Evolutionary conservation across 805 yeast genomes (phyloP), one percentile per base, ranked within the genome.

Genomic region (Groenewaldozyma salmanticensis): DNA sequence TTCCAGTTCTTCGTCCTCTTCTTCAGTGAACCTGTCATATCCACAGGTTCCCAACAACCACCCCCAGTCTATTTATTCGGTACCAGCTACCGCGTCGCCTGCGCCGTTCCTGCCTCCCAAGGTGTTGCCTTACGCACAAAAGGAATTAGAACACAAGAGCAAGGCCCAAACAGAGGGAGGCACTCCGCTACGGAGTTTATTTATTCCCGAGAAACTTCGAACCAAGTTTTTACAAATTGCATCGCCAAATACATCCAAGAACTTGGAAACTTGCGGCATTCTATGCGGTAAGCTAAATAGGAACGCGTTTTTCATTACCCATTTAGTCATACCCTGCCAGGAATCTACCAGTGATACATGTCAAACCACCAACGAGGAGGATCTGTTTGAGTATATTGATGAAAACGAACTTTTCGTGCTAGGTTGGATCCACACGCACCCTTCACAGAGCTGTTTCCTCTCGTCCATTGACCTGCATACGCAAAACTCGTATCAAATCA

Each of bases 391-490:
- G 33, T 72, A 64, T 47, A 68, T 77, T 33, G 83, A 77, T 52
- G 49, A 59, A 24, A 62, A 71, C 40, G 79, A 74, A 45, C 57
- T 79, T 35, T 76, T 78, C 50, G 71, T 78, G n/a, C 61, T 78
- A 2, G 85, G 85, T 2, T 78, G 85, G 85, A 79, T 78, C 40
- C 85, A 78, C 55, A 79, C 84, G 6, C 85, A 78, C 53, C 85
- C 85, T 4, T 74, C 83, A 7, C 85, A 78, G 53, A 64, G 81
- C n/a, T 78, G 85, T 48, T 78, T 78, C 53, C 57, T 78, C 55
- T 73, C 80, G 9, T 74, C 81, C 0, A 73, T 78, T 35, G 85
- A 78, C 52, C 58, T 78, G 40, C 85, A 79, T 57, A 78, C 84
- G 2, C 84, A 78, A 46, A 73, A 72, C 45, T 71, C 81, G 2